These are phyloP conservation scores for Hanseniaspora vineae DNA, from an alignment of 805 yeast genomes.

Conservation along the genomic window DNA sequence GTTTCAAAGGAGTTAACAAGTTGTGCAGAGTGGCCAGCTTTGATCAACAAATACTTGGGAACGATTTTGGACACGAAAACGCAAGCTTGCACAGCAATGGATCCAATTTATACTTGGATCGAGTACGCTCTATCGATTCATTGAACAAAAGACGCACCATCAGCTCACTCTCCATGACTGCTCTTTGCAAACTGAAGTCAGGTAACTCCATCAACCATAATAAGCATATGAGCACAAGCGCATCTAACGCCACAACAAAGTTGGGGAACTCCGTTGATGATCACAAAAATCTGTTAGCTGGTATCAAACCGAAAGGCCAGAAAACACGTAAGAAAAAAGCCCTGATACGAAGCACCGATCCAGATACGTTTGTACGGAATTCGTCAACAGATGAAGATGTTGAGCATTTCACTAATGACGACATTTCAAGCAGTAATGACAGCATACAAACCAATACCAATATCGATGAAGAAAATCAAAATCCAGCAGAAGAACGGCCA, in stretches of 20 bases:
- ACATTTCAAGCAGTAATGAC: constrained; percentile 5
- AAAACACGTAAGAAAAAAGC: constrained; percentile 14
- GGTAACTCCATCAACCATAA: constrained; percentile 3
- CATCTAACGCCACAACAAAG: neutral
- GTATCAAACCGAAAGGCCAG: constrained; percentile 17
- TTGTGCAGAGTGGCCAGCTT: constrained; percentile 15
- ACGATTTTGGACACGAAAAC: constrained; percentile 6
- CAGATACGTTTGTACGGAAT: constrained; percentile 13
- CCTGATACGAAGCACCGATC: constrained; percentile 12
- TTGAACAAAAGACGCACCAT: constrained; percentile 16
- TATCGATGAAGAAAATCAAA: neutral
- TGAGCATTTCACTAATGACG: constrained; percentile 29
- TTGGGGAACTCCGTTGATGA: neutral
- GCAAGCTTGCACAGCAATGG: constrained; percentile 4
- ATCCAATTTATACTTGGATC: constrained; percentile 10
- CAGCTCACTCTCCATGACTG: constrained; percentile 23
- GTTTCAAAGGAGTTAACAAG: constrained; percentile 17
- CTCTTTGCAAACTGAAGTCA: constrained; percentile 17
- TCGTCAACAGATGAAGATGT: constrained; percentile 28
- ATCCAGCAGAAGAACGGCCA: neutral
- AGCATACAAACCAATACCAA: neutral
- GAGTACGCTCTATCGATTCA: constrained; percentile 20
- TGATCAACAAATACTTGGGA: constrained; percentile 9
- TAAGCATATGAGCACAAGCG: neutral
- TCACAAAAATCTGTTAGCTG: constrained; percentile 8